A percentile compares a stretch with the other conserved stretches of the same genome.
phyloP scores from a whole-genome alignment of 345 rosid genomes.

The Ricinus communis region DNA sequence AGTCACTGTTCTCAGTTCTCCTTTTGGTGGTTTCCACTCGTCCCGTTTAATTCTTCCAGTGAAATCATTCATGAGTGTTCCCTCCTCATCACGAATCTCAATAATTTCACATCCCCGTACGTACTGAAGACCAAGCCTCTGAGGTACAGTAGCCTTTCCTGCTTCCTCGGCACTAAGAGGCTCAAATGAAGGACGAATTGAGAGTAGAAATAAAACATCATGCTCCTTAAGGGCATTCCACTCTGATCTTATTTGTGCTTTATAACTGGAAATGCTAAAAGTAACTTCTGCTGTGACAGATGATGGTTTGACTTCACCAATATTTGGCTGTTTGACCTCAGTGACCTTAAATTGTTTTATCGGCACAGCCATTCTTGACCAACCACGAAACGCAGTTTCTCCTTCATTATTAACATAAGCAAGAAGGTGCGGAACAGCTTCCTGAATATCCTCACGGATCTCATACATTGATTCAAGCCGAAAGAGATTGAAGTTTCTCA shows the following conservation, averaged over 20 bases:
- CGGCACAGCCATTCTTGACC: conserved; percentile 99
- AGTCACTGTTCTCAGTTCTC: conserved; percentile 87
- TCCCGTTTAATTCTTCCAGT: conserved; percentile 88
- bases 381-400: conserved; percentile 92
- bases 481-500: conserved; percentile 93
- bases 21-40: conserved; percentile 99
- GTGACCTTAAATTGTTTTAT: conserved; percentile 67
- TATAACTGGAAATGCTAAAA: conserved; percentile 88
- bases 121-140: conserved; percentile 89
- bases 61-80: conserved; percentile 94
- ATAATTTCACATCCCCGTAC: conserved; percentile 96
- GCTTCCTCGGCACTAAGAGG: conserved; percentile 96
- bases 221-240: conserved; percentile 98
- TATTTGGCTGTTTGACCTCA: conserved; percentile 91
- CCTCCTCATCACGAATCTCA: conserved; percentile 91
- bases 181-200: conserved; percentile 88
- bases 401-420: conserved; percentile 86
- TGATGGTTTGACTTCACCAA: conserved; percentile 97
- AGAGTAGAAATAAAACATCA: conserved; percentile 91
- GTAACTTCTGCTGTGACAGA: conserved; percentile 83
- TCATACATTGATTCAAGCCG: conserved; percentile 98
- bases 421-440: conserved; percentile 94
- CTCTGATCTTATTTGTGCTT: conserved; percentile 81
- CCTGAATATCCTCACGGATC: conserved; percentile 99
- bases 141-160: conserved; percentile 84